Base-by-base conservation (phyloP, 2,329 filamentous ascomycete genomes). In the Thelonectria rubi region DNA sequence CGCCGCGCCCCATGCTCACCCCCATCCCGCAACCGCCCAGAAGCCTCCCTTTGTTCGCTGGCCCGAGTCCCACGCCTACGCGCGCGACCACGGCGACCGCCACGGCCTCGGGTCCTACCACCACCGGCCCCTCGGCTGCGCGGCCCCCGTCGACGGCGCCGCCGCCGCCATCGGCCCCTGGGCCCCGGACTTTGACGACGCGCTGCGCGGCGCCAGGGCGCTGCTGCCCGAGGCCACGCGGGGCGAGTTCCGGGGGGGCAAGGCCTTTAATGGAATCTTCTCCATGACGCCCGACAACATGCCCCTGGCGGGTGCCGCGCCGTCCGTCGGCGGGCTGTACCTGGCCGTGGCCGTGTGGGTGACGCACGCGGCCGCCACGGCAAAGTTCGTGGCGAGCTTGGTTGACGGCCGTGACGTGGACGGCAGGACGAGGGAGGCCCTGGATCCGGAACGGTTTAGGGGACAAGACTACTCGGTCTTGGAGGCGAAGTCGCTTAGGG, bases 201-300 rank as follows among this genome's bases (percentile, higher is more conserved):
- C 69, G 1, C 39, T 71, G 5, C 60, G 59, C 2, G 49, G 55
- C 1, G 67, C 64, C 1, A 60, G 43, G 0, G 54, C 54, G 0
- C n/a, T 71, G 2, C 32, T 71, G 2, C 69, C 69, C 3, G 39
- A 62, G 0, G 15, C 47, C 32, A 48, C 62, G 1, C 48, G 49
- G 0, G 39, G 40, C 5, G 56, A 68, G 6, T 70, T 71, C 8
- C 14, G 39, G 10, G 11, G 50, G 2, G 61, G 62, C 0, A 62
- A 51, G 1, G 37, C 47, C 5, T 71, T 71, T 30, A 71, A 71
- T 9, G 69, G 69, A 6, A 63, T 71, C 4, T 71, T 71, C 40
- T 71, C 69, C 0, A 71, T 71, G 67, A 71, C 69, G 0, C 69
- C 69, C 1, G 69, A 71, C 12, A 71, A 71, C 20, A 71, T 71